These are phyloP conservation scores for Macrophomina phaseolina DNA, from an alignment of 2,329 filamentous ascomycete species.

Conservation along the genomic window DNA sequence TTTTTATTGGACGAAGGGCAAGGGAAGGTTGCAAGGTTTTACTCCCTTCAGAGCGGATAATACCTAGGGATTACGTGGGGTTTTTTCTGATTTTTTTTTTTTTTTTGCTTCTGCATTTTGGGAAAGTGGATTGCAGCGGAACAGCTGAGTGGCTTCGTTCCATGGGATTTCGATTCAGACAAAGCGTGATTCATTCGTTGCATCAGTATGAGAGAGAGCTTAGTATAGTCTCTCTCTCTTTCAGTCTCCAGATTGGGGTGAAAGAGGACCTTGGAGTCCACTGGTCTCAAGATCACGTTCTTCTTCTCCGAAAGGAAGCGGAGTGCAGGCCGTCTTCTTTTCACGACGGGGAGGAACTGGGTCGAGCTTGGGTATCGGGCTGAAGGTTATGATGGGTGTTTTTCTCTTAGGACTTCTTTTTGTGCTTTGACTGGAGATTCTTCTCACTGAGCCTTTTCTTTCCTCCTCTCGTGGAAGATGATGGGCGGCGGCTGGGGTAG, in stretches of 20 bases:
- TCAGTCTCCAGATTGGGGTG: not conserved
- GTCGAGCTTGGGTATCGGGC: not conserved
- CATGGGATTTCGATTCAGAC: not conserved
- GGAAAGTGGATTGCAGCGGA: not conserved
- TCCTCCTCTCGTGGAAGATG: not conserved
- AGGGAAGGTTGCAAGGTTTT: not conserved
- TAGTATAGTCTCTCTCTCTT: not conserved
- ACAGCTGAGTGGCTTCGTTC: not conserved
- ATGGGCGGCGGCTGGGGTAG: not conserved
- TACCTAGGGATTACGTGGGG: constrained; percentile 4
- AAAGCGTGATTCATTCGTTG: not conserved
- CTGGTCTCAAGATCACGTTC: not conserved
- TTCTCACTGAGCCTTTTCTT: too few relatives aligned
- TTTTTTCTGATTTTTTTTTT: constrained; percentile 2
- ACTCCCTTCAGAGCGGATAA: constrained; percentile 6
- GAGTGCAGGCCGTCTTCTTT: constrained; percentile 14
- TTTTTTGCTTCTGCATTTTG: not conserved
- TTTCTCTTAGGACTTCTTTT: not conserved
- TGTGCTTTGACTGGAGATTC: not conserved
- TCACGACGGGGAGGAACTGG: not conserved
- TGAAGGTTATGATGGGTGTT: not conserved
- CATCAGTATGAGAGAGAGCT: constrained; percentile 1
- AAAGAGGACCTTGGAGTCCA: not conserved
- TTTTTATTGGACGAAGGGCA: not conserved
- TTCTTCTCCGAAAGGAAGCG: not conserved